Evolutionary conservation across 2,329 filamentous ascomycete species (phyloP).

Genomic region (Keithomyces neogunnii): DNA sequence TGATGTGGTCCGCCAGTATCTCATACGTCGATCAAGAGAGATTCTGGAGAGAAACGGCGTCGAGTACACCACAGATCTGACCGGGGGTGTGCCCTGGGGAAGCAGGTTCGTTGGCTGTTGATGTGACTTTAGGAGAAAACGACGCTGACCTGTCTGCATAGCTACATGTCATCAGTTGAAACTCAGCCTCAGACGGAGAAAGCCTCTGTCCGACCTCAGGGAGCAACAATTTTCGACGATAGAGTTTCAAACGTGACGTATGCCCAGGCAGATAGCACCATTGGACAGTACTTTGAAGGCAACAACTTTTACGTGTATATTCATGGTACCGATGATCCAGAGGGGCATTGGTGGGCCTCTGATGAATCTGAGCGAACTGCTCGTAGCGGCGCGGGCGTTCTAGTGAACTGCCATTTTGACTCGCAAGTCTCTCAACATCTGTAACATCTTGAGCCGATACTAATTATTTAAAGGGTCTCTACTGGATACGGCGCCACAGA

Average conservation of each 20-base stretch:
- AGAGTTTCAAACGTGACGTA: slow-evolving; percentile 69
- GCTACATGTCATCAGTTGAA: slow-evolving; percentile 1
- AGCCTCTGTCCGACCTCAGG: slow-evolving; percentile 9
- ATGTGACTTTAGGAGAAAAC: neutral
- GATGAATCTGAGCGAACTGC: slow-evolving; percentile 31
- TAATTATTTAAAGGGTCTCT: slow-evolving; percentile 54
- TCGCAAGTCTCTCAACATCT: slow-evolving; percentile 31
- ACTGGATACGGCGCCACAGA: slow-evolving; percentile 92
- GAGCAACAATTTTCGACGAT: slow-evolving; percentile 70
- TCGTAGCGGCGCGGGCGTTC: slow-evolving; percentile 62
- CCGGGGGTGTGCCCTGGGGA: slow-evolving; percentile 21
- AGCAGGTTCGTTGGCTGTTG: neutral
- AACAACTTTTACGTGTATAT: slow-evolving; percentile 91
- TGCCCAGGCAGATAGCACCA: slow-evolving; percentile 9
- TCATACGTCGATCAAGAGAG: slow-evolving; percentile 60
- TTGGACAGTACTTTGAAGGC: slow-evolving; percentile 76
- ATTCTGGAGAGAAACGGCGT: slow-evolving; percentile 59
- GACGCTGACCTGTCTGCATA: neutral
- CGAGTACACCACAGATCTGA: slow-evolving; percentile 32
- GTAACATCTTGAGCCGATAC: neutral
- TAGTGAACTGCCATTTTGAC: slow-evolving; percentile 94
- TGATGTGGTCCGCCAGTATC: slow-evolving; percentile 68
- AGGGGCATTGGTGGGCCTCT: slow-evolving; percentile 64
- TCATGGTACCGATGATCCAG: slow-evolving; percentile 66
- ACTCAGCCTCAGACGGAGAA: neutral